A percentile compares a stretch with the other conserved stretches of the same genome.
Evolutionary conservation across 2,329 filamentous ascomycete genomes (phyloP).

Genomic region (Dactylellina drechsleri): DNA sequence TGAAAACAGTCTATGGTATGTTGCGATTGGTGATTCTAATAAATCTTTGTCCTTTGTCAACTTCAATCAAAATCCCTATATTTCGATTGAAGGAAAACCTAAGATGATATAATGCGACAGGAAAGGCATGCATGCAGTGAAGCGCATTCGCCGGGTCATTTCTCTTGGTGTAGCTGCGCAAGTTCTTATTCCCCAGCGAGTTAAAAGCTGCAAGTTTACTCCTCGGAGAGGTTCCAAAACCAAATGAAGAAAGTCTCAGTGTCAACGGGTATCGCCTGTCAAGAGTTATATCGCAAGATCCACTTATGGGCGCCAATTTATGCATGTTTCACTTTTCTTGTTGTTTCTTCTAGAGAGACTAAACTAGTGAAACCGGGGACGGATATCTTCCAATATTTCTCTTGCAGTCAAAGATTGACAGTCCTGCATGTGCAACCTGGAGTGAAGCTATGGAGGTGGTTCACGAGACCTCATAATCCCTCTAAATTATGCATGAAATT

Average conservation of each 20-base stretch:
- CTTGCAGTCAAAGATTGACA: not conserved
- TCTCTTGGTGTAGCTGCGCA: not conserved
- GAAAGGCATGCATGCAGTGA: no score
- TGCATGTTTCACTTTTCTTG: slow-evolving; percentile 5
- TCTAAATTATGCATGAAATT: not conserved
- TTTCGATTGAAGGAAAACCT: no score
- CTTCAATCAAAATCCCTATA: no score
- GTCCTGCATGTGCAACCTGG: not conserved
- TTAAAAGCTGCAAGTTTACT: not conserved
- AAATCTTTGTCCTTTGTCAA: no score
- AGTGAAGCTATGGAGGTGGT: not conserved
- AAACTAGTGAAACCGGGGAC: slow-evolving; percentile 6
- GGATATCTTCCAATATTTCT: not conserved
- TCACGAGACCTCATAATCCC: slow-evolving; percentile 10
- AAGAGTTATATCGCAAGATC: not conserved
- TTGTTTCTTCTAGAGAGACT: not conserved
- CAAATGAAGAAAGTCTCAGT: not conserved
- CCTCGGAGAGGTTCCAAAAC: not conserved
- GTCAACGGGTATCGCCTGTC: not conserved
- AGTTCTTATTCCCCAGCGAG: not conserved
- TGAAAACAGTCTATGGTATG: no score
- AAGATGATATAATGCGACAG: no score
- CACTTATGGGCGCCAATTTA: not conserved
- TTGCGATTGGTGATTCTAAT: no score
- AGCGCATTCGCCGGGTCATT: not conserved